Percentiles rank a stretch among this genome's conserved stretches.
Evolutionary conservation across 1,284 basidiomycete species (phyloP).

Genomic region (Tilletiopsis washingtonensis): DNA sequence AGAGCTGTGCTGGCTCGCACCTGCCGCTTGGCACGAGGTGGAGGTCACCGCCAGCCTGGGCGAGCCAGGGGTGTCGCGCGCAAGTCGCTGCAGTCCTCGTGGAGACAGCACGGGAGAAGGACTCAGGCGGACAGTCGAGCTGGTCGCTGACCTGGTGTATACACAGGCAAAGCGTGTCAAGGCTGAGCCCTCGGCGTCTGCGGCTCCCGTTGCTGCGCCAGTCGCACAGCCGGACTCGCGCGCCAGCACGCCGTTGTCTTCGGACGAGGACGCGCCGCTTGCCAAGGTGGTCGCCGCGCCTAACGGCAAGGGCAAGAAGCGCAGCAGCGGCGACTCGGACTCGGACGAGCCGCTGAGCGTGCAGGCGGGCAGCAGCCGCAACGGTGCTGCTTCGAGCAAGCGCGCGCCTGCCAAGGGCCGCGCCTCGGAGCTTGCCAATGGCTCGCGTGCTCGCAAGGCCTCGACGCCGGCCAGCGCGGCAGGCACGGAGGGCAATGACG

Average conservation of each 20-base stretch:
- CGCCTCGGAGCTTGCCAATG: too few relatives aligned
- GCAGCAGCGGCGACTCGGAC: constrained; percentile 15
- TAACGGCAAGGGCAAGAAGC: constrained; percentile 48
- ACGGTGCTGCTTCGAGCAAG: constrained; percentile 15
- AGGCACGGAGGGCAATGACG: too few relatives aligned
- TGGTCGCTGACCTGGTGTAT: too few relatives aligned
- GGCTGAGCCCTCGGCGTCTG: neutral
- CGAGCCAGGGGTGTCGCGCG: too few relatives aligned
- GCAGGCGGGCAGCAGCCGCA: constrained; percentile 3
- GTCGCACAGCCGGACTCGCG: neutral
- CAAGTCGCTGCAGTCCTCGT: neutral
- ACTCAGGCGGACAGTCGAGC: constrained; percentile 8
- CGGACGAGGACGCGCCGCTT: constrained; percentile 20
- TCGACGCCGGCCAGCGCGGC: too few relatives aligned
- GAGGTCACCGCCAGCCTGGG: neutral
- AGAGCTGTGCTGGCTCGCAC: too few relatives aligned
- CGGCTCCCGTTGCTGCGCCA: neutral
- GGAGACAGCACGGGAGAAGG: constrained; percentile 8
- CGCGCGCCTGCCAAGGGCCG: neutral
- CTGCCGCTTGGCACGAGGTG: neutral
- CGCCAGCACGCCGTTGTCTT: constrained; percentile 1
- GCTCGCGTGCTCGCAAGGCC: too few relatives aligned
- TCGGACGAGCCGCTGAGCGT: constrained; percentile 10
- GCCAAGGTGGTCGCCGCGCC: constrained; percentile 11
- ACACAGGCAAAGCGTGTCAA: constrained; percentile 2